Base-by-base conservation (phyloP, 192 early-diverging fungal species). In the Irineochytrium annulatum region DNA sequence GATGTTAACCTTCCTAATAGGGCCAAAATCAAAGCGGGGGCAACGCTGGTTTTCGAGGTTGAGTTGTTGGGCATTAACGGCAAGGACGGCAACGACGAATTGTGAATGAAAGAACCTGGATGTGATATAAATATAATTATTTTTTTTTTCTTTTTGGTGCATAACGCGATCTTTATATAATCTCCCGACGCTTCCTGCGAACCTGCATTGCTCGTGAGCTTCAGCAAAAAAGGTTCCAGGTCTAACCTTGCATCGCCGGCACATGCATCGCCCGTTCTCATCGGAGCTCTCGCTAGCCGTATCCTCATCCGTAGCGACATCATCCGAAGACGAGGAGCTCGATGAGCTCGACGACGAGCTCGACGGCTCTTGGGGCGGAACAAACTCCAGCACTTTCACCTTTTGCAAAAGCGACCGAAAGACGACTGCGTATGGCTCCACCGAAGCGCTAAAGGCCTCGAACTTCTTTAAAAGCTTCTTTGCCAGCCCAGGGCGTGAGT, bases 31-130 rank as follows among this genome's bases (percentile, higher is more conserved):
- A n/a, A n/a, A n/a, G 32, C 62, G 11, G 70, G 68, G 0, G 55
- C 87, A 0, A 86, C 87, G 34, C 75, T 93, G 31, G 86, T 89
- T 20, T 91, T 93, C 65, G 89, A 91, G 20, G 87, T 90, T 3
- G 86, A 90, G 61, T 63, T 90, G 16, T 32, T 92, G 26, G 75
- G 69, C 34, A 89, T 89, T 70, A 62, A 73, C 29, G 54, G 54
- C 63, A 37, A 55, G 26, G 34, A 52, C 14, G 24, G 6, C 53
- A 24, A 8, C 24, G 46, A 49, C 13, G 46, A 49, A 8, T 22
- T 49, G 8, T 49, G 26, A 49, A 20, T 20, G 8, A 49, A 49
- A 49, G 6, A 49, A 49, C 11, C 22, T 49, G 13, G 13, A 8
- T 49, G 13, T 49, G 13, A 14, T 22, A 49, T 41, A 8, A 41